Conservation (phyloP, 768 basidiomycete species). For the Porpolomopsis calyptriformis region DNA sequence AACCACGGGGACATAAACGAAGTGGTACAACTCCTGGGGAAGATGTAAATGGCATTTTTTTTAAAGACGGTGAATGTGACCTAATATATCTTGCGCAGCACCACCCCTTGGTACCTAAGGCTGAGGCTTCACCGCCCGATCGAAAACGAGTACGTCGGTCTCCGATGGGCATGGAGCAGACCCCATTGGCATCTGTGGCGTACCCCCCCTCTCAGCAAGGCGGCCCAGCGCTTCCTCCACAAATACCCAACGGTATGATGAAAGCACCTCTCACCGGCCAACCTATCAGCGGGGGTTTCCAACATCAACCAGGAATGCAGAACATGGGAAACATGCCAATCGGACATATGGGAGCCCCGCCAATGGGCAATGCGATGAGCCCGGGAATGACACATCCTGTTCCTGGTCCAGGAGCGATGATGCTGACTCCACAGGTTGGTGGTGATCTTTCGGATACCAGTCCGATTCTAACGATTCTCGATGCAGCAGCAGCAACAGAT, state of each 20-base stretch:
- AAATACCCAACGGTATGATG: conserved; percentile 32
- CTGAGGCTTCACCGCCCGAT: conserved; percentile 46
- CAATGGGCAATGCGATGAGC: conserved; percentile 20
- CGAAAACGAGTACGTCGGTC: conserved; percentile 44
- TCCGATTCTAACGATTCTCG: conserved; percentile 3
- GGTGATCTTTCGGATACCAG: conserved; percentile 13
- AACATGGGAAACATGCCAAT: conserved; percentile 9
- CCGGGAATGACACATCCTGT: conserved; percentile 26
- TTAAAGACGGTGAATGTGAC: conserved; percentile 2
- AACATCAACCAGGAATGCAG: conserved; percentile 14
- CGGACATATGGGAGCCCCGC: conserved; percentile 6
- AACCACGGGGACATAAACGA: conserved; percentile 33
- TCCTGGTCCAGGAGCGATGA: conserved; percentile 22
- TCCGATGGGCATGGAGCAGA: conserved; percentile 32
- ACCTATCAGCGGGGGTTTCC: conserved; percentile 16
- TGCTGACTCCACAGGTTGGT: conserved; percentile 24
- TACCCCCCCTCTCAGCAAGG: conserved; percentile 21
- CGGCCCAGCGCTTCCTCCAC: conserved; percentile 21
- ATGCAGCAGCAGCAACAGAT: conserved; percentile 14
- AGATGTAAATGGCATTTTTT: conserved; percentile 31
- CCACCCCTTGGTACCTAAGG: conserved; percentile 33
- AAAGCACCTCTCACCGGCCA: conserved; percentile 17
- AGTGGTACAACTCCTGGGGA: conserved; percentile 55
- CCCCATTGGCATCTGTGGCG: conserved; percentile 21
- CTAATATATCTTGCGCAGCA: conserved; percentile 23